These are phyloP conservation scores for Penicillium griseofulvum DNA, from an alignment of 2,329 filamentous ascomycete genomes.

Conservation along the genomic window DNA sequence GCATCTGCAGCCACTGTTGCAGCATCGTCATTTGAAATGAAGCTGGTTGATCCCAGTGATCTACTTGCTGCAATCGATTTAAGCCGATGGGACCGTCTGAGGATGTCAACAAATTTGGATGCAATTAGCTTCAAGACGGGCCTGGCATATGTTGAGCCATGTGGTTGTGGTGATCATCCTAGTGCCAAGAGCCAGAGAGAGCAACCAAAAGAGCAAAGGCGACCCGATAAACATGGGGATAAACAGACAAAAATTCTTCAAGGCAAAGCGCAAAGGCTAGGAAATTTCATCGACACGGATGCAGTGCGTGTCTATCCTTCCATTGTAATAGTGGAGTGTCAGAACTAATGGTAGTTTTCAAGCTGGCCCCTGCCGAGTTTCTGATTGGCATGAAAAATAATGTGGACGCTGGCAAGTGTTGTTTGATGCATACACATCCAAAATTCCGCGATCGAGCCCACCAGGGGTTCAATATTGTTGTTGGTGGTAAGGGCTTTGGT, in stretches of 20 bases:
- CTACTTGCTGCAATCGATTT: conserved; percentile 31
- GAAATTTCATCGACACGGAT: conserved; percentile 48
- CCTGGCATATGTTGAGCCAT: conserved; percentile 12
- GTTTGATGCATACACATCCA: conserved; percentile 31
- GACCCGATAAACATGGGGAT: background rate
- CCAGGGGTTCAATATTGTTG: conserved; percentile 42
- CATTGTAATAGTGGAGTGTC: background rate
- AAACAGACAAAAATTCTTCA: conserved; percentile 17
- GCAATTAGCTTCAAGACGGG: background rate
- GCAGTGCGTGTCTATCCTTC: conserved; percentile 24
- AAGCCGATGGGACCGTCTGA: conserved; percentile 11
- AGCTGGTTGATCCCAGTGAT: conserved; percentile 38
- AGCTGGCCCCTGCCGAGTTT: conserved; percentile 44
- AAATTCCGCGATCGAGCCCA: conserved; percentile 40
- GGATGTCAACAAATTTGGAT: no score
- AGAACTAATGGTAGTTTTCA: background rate
- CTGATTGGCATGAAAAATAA: conserved; percentile 31
- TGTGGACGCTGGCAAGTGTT: conserved; percentile 34
- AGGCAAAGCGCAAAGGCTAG: conserved; percentile 42
- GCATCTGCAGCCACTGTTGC: conserved; percentile 49
- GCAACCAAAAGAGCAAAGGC: background rate
- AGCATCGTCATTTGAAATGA: conserved; percentile 49
- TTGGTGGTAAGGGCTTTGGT: conserved; percentile 49
- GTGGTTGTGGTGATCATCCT: background rate
- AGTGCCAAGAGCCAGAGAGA: background rate